These are phyloP conservation scores for Tylopilus cervinicoccineus DNA, from an alignment of 768 basidiomycete genomes.

Conservation along the genomic window DNA sequence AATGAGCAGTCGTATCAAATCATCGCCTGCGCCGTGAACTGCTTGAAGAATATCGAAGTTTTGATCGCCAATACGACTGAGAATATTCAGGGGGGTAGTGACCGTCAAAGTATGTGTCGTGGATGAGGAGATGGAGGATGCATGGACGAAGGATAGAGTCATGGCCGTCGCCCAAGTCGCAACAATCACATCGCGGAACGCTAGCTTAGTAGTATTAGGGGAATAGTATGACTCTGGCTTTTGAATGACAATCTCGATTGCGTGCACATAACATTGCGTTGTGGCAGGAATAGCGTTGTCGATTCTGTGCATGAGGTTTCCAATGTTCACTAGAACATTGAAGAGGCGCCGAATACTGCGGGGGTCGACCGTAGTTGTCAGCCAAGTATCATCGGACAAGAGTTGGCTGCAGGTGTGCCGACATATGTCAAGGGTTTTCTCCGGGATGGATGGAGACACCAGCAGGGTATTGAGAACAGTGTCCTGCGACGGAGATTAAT, in stretches of 20 bases:
- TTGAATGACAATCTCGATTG: slow-evolving; percentile 40
- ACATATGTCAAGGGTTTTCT: slow-evolving; percentile 29
- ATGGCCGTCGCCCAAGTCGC: slow-evolving; percentile 36
- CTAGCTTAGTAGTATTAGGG: slow-evolving; percentile 19
- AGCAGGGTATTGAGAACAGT: slow-evolving; percentile 21
- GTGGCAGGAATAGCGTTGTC: slow-evolving; percentile 28
- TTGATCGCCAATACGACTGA: slow-evolving; percentile 28
- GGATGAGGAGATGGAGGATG: slow-evolving; percentile 18
- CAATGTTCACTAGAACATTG: slow-evolving; percentile 41
- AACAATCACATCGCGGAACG: slow-evolving; percentile 37
- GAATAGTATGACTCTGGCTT: slow-evolving; percentile 22
- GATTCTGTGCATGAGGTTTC: slow-evolving; percentile 32
- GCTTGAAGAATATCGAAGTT: slow-evolving; percentile 34
- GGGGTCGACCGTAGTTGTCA: slow-evolving; percentile 21
- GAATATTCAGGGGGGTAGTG: slow-evolving; percentile 20
- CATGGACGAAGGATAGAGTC: slow-evolving; percentile 24
- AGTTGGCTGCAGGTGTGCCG: slow-evolving; percentile 32
- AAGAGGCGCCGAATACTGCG: slow-evolving; percentile 41
- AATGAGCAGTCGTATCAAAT: slow-evolving; percentile 32
- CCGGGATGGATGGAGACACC: slow-evolving; percentile 27
- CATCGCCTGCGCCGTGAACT: slow-evolving; percentile 33
- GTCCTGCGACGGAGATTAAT: slow-evolving; percentile 23
- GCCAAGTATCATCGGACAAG: slow-evolving; percentile 23
- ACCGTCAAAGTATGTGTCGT: slow-evolving; percentile 19
- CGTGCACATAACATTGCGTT: slow-evolving; percentile 37